These are phyloP conservation scores for Neocatenulostroma microsporum DNA, from an alignment of 2,329 filamentous ascomycete genomes.

Conservation along the genomic window DNA sequence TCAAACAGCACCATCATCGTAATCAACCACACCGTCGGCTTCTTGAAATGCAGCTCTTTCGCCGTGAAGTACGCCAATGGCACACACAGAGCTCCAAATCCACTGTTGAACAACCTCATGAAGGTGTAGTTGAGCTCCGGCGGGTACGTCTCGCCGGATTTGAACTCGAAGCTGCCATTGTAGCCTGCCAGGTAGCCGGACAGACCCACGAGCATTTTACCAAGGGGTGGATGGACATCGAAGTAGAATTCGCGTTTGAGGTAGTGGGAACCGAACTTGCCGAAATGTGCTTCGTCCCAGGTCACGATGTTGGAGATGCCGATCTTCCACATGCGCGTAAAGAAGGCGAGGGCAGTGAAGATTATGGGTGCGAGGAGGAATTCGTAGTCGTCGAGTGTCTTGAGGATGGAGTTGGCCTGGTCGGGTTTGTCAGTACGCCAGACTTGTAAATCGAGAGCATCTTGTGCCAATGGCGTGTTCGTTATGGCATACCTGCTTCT, in stretches of 20 bases:
- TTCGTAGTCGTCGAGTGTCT: conserved; percentile 57
- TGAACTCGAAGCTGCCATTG: conserved; percentile 99
- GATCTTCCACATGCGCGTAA: conserved; percentile 61
- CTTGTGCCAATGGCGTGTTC: neutral
- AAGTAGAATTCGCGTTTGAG: conserved; percentile 99
- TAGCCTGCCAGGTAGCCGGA: conserved; percentile 95
- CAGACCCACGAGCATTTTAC: conserved; percentile 96
- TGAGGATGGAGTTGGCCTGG: conserved; percentile 48
- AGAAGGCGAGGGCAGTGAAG: conserved; percentile 56
- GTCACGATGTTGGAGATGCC: conserved; percentile 63
- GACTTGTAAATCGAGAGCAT: neutral
- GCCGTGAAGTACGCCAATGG: conserved; percentile 94
- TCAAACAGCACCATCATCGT: conserved; percentile 97
- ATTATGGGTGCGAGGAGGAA: conserved; percentile 56
- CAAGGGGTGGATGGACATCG: conserved; percentile 88
- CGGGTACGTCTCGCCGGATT: conserved; percentile 93
- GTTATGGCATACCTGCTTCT: conserved; percentile 40
- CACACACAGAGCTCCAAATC: conserved; percentile 86
- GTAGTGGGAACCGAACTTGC: conserved; percentile 98
- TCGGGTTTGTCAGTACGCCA: conserved; percentile 4
- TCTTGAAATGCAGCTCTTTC: conserved; percentile 76
- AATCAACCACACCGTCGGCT: conserved; percentile 86
- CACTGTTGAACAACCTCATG: conserved; percentile 95
- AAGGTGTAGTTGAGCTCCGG: conserved; percentile 93
- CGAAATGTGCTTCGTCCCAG: conserved; percentile 75